phyloP scores from a whole-genome alignment of 192 early-diverging fungal species.

The Backusella luteola region DNA sequence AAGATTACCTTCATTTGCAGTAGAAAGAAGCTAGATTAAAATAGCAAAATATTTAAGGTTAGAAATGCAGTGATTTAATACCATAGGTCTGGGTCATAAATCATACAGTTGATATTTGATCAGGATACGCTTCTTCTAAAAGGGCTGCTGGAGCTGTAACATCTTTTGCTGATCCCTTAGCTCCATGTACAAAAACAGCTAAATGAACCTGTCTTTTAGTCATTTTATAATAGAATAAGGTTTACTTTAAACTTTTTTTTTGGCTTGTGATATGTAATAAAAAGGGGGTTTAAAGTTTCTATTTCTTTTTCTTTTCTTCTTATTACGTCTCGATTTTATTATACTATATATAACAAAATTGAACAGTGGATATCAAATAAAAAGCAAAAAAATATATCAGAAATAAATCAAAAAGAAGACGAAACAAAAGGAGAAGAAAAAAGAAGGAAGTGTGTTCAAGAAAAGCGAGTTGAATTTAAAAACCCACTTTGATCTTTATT shows the following conservation, averaged over 20 bases:
- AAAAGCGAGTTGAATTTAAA: neutral
- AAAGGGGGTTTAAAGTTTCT: neutral
- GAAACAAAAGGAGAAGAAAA: neutral
- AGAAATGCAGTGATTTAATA: neutral
- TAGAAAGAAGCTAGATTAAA: neutral
- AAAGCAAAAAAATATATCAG: neutral
- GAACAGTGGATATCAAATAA: neutral
- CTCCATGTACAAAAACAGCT: conserved; percentile 7
- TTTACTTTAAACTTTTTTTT: neutral
- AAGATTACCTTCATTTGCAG: neutral
- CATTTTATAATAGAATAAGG: conserved; percentile 8
- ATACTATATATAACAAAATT: neutral
- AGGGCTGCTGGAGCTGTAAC: neutral
- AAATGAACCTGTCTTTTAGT: neutral
- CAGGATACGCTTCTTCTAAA: neutral
- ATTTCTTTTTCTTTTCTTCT: neutral
- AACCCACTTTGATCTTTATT: neutral
- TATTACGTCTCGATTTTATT: neutral
- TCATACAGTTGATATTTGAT: conserved; percentile 1
- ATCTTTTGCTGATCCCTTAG: neutral
- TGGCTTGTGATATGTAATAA: neutral
- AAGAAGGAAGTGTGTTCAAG: neutral
- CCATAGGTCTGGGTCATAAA: neutral
- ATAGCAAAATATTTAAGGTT: neutral
- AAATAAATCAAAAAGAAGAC: neutral